Base-by-base conservation (phyloP, 441 rosid species). In the Omphalea diandra region DNA sequence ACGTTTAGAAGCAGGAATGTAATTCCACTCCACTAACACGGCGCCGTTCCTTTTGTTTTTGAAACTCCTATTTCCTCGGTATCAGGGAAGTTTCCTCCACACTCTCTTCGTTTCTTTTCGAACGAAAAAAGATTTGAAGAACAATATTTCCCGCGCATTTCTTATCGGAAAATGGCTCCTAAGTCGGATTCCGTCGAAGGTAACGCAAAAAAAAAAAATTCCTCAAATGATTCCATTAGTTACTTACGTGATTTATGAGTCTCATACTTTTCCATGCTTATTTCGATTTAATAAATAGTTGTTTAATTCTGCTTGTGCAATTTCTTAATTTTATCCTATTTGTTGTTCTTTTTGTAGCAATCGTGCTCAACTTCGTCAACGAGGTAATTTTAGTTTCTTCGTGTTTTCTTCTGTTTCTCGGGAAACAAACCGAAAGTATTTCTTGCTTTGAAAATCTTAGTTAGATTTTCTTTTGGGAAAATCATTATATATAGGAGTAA, bases 291-390 rank as follows among this genome's bases (percentile, higher is more conserved):
- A n/a, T n/a, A n/a, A 33, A 40, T 27, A 8, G 27, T 22, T 55
- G n/a, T 12, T 36, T 33, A 33, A 38, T 70, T n/a, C n/a, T 49
- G 50, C 47, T 61, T 36, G 6, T 50, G 24, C 26, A 54, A 31
- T 31, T 40, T 52, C 35, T 35, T 35, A 12, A 66, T 32, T 50
- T 53, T 61, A 10, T 40, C 69, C 58, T 49, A 67, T 69, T 70
- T 53, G 27, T 38, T 75, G 41, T 67, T 6, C 33, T 33, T 58
- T 53, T 53, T 80, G 84, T 87, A 91, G 97, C 85, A 47, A 90
- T 91, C 84, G 97, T 94, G 61, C 97, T 91, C 79, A 88, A 83
- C 84, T 94, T 82, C 79, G 93, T 91, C 49, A 90, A 91, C 12
- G 98, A 91, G 97, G 98, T 90, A 31, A 49, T 1, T 1, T 44